These are phyloP conservation scores for Microdochium paspali DNA, from an alignment of 2,329 filamentous ascomycete genomes.

Conservation along the genomic window DNA sequence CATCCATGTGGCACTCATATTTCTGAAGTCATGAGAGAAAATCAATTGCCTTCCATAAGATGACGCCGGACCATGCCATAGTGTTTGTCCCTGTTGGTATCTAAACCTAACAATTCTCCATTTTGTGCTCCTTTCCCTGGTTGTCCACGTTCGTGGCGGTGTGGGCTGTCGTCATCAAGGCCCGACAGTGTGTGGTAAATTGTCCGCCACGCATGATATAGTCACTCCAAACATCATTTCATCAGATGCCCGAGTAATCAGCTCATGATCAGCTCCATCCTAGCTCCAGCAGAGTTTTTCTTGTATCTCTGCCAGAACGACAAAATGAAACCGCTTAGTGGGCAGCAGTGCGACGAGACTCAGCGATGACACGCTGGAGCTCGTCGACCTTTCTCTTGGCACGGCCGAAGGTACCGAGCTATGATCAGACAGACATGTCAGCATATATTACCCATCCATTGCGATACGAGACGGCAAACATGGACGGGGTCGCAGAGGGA, in stretches of 20 bases:
- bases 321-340: constrained; percentile 35
- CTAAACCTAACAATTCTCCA: neutral
- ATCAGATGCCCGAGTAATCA: no score
- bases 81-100: neutral
- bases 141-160: neutral
- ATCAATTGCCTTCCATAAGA: neutral
- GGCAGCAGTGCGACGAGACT: constrained; percentile 60
- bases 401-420: constrained; percentile 97
- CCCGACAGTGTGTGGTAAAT: neutral
- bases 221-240: no score
- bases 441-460: no score
- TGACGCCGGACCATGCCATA: neutral
- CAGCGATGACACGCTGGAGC: constrained; percentile 95
- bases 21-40: neutral
- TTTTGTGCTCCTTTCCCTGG: neutral
- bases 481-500: neutral
- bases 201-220: neutral
- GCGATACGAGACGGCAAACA: neutral
- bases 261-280: neutral
- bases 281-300: neutral
- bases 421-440: no score
- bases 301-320: neutral
- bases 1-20: no score
- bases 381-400: constrained; percentile 99
- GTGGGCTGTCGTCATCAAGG: neutral